Evolutionary conservation across 106 monocot genomes (phyloP).

Genomic region (Acanthochlamys bracteata): DNA sequence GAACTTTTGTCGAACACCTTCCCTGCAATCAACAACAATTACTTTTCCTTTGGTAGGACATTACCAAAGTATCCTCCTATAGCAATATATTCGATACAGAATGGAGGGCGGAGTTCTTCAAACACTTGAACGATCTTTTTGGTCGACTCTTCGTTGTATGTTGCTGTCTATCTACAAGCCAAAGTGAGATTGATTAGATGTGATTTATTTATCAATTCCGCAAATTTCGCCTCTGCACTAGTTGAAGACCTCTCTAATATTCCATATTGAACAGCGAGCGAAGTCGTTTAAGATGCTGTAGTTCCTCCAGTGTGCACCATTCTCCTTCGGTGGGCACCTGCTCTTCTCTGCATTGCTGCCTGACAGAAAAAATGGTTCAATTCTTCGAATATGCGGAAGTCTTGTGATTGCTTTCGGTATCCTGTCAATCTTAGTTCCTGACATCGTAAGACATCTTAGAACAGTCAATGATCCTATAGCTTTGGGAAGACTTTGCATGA

Average conservation of each 20-base stretch:
- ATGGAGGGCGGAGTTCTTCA: slow-evolving; percentile 2
- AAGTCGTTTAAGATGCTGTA: background rate
- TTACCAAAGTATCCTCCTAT: background rate
- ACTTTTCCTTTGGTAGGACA: background rate
- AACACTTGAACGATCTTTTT: slow-evolving; percentile 4
- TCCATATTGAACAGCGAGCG: background rate
- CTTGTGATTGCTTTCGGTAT: slow-evolving; percentile 17
- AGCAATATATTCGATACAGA: background rate
- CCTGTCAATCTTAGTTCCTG: slow-evolving; percentile 4
- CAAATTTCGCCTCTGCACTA: background rate
- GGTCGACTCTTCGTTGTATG: background rate
- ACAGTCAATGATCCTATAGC: slow-evolving; percentile 9
- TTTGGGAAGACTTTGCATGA: slow-evolving; percentile 16
- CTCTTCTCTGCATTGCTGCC: background rate
- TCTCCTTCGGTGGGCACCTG: background rate
- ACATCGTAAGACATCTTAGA: slow-evolving; percentile 13
- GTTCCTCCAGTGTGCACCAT: slow-evolving; percentile 12
- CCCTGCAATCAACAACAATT: too few relatives aligned
- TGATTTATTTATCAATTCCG: background rate
- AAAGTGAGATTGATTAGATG: background rate
- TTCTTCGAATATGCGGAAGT: slow-evolving; percentile 11
- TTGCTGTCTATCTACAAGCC: background rate
- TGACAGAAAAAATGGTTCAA: slow-evolving; percentile 5
- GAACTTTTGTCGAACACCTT: too few relatives aligned
- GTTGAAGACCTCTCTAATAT: slow-evolving; percentile 10